These are phyloP conservation scores for Lupinus albus DNA, from an alignment of 306 rosid species.

Conservation along the genomic window DNA sequence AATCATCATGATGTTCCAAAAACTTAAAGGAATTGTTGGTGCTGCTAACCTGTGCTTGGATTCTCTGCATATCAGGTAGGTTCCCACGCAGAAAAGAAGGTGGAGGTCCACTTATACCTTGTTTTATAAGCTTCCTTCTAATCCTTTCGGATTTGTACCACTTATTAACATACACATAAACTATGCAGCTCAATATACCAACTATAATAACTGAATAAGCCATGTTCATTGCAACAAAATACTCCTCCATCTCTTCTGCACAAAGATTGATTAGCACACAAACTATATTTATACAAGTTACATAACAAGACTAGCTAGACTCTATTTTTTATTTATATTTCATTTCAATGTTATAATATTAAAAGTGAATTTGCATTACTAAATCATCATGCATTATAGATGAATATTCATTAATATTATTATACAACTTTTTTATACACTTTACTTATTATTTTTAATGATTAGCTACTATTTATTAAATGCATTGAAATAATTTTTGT, in stretches of 20 bases:
- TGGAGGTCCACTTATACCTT: conserved; percentile 66
- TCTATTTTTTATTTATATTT: no score
- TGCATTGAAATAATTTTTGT: no score
- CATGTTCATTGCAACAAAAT: conserved; percentile 11
- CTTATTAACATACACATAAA: conserved; percentile 33
- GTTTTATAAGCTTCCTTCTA: conserved; percentile 50
- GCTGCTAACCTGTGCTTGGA: conserved; percentile 46
- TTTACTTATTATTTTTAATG: no score
- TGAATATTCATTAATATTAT: no score
- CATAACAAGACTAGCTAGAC: no score
- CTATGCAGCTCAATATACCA: conserved; percentile 36
- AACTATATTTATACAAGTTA: background rate
- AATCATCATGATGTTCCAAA: conserved; percentile 61
- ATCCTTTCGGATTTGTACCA: conserved; percentile 51
- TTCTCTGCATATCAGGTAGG: conserved; percentile 60
- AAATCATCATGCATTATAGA: no score
- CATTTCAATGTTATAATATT: no score
- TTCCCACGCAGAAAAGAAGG: conserved; percentile 56
- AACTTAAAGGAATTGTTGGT: conserved; percentile 37
- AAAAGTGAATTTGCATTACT: no score
- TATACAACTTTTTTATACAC: no score
- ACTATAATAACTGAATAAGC: conserved; percentile 18
- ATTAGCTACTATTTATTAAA: no score
- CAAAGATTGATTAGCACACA: background rate
- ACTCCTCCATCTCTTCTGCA: conserved; percentile 19